Conservation (phyloP, 2,329 filamentous ascomycete genomes). For the Penicillium sp. region DNA sequence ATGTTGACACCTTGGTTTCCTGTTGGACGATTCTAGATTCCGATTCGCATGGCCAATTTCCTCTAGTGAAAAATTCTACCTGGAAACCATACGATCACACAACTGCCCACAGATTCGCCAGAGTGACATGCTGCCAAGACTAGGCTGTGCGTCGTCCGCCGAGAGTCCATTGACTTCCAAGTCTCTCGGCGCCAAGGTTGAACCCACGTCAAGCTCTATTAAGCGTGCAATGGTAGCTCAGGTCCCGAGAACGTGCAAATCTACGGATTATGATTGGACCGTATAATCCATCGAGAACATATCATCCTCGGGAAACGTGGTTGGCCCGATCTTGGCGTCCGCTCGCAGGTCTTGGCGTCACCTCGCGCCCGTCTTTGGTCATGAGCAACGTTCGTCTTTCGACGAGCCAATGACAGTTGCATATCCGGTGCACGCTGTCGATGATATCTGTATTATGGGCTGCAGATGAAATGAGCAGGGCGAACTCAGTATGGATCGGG, state of each 20-base stretch:
- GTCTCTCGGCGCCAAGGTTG: constrained; percentile 1
- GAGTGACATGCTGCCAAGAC: constrained; percentile 4
- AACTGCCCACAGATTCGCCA: neutral
- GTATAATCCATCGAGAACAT: neutral
- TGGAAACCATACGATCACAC: neutral
- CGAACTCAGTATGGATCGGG: neutral
- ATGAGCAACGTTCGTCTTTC: neutral
- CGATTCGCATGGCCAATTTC: constrained; percentile 10
- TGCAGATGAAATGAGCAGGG: neutral
- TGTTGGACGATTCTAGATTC: constrained; percentile 12
- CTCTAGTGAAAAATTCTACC: neutral
- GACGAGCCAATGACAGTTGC: neutral
- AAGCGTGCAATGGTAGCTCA: constrained; percentile 3
- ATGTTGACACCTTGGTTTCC: constrained; percentile 2
- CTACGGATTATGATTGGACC: neutral
- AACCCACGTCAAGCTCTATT: constrained; percentile 1
- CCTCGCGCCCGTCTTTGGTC: neutral
- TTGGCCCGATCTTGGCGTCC: constrained; percentile 11
- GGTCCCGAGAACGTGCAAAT: constrained; percentile 2
- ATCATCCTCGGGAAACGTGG: neutral
- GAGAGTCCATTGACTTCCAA: constrained; percentile 5
- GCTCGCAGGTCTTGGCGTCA: constrained; percentile 5
- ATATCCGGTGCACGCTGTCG: neutral
- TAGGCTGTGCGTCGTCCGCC: constrained; percentile 3
- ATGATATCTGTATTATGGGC: constrained; percentile 2